A percentile compares a stretch with the other conserved stretches of the same genome.
phyloP scores from a whole-genome alignment of 768 basidiomycete species.

The Lactarius hatsudake region DNA sequence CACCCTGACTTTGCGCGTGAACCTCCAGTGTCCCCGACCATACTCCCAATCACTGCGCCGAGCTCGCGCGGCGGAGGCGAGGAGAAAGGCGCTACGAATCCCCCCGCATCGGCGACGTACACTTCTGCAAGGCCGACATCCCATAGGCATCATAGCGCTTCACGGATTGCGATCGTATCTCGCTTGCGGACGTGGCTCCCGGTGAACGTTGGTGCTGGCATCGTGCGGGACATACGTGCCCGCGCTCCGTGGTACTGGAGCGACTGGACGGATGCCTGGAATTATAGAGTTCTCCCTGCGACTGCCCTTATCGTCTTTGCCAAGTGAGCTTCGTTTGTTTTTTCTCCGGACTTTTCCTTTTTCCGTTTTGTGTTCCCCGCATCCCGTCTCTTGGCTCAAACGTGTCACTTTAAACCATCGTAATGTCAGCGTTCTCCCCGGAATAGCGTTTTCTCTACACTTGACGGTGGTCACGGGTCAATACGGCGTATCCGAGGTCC shows the following conservation, averaged over 20 bases:
- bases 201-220: slow-evolving; percentile 21
- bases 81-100: neutral
- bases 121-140: neutral
- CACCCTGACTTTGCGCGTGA: neutral
- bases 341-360: neutral
- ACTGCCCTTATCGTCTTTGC: slow-evolving; percentile 84
- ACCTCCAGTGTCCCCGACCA: neutral
- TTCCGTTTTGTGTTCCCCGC: neutral
- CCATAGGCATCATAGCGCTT: neutral
- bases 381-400: too few species aligned
- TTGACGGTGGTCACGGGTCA: slow-evolving; percentile 87
- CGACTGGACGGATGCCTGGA: slow-evolving; percentile 92
- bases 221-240: slow-evolving; percentile 56
- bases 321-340: slow-evolving; percentile 49
- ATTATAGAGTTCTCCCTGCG: slow-evolving; percentile 85
- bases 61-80: neutral
- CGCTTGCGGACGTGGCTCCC: neutral
- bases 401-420: neutral
- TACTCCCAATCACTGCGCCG: neutral
- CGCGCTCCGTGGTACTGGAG: slow-evolving; percentile 76
- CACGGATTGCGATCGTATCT: neutral
- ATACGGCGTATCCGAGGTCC: slow-evolving; percentile 87
- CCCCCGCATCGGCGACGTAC: neutral
- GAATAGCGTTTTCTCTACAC: slow-evolving; percentile 89
- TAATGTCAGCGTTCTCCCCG: slow-evolving; percentile 67